Evolutionary conservation across 176 grass and related monocot species (phyloP).

Genomic region (Eragrostis nindensis): DNA sequence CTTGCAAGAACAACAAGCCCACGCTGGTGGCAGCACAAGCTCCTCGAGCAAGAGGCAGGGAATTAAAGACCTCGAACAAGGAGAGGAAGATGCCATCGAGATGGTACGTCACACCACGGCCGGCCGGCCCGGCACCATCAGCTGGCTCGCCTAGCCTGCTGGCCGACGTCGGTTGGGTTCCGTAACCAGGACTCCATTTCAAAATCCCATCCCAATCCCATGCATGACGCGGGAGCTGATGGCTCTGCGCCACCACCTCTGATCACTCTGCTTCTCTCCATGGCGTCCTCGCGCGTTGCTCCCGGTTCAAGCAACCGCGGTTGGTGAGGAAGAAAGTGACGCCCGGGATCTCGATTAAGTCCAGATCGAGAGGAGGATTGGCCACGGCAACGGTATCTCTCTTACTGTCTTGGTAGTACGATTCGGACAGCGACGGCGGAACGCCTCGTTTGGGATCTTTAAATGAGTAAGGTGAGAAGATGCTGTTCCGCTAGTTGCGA

Average conservation of each 20-base stretch:
- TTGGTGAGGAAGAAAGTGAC: slow-evolving; percentile 75
- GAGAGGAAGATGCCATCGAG: slow-evolving; percentile 14
- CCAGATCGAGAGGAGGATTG: neutral
- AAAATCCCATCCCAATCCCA: neutral
- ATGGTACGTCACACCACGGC: slow-evolving; percentile 49
- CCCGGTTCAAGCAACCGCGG: slow-evolving; percentile 74
- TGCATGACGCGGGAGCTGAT: slow-evolving; percentile 34
- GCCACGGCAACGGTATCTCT: slow-evolving; percentile 46
- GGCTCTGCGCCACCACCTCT: slow-evolving; percentile 46
- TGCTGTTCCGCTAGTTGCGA: slow-evolving; percentile 40
- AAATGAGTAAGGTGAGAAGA: slow-evolving; percentile 38
- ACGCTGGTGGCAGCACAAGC: neutral
- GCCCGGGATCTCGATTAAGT: slow-evolving; percentile 53
- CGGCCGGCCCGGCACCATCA: neutral
- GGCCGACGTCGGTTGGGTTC: slow-evolving; percentile 54
- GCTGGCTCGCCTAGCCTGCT: neutral
- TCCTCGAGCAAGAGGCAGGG: slow-evolving; percentile 17
- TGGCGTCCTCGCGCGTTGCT: slow-evolving; percentile 43
- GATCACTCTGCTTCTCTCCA: slow-evolving; percentile 6
- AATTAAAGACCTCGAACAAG: neutral
- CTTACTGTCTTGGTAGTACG: slow-evolving; percentile 28
- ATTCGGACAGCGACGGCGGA: slow-evolving; percentile 40
- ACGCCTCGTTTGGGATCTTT: slow-evolving; percentile 24
- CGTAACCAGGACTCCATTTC: slow-evolving; percentile 47
- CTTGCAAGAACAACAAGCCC: neutral